These are phyloP conservation scores for Parmales sp. DNA, from an alignment of 108 stramenopile genomes.

Conservation along the genomic window DNA sequence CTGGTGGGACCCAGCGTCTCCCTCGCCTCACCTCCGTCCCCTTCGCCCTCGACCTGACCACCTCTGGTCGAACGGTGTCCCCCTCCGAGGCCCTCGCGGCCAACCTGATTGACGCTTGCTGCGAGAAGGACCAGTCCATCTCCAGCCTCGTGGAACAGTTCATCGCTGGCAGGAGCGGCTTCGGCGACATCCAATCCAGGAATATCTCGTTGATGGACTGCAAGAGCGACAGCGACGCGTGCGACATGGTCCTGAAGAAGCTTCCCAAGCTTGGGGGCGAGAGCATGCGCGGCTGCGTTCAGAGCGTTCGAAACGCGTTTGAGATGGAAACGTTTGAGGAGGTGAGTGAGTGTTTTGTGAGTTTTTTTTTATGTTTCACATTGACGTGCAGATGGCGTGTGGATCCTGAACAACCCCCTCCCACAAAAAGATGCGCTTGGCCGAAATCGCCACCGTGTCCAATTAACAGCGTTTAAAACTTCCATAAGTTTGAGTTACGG, in stretches of 20 bases:
- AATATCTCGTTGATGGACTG: no score
- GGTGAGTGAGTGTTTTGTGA: no score
- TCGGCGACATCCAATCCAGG: no score
- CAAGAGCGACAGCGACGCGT: constrained; percentile 21
- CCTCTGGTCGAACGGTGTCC: constrained; percentile 57
- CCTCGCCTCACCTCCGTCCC: constrained; percentile 68
- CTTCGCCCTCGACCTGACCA: constrained; percentile 68
- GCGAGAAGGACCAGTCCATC: background rate
- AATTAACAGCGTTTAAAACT: no score
- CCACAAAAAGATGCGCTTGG: no score
- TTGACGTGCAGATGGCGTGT: no score
- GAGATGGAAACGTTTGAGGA: no score
- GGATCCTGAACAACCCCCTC: no score
- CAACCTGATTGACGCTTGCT: constrained; percentile 48
- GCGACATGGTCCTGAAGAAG: constrained; percentile 45
- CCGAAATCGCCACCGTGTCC: no score
- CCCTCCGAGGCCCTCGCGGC: constrained; percentile 36
- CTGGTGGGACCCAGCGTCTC: constrained; percentile 93
- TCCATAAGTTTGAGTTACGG: no score
- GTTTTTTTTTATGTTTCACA: no score
- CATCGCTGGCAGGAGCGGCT: no score
- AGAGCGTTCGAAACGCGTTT: constrained; percentile 66
- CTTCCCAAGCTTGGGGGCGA: constrained; percentile 64
- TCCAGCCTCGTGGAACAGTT: background rate
- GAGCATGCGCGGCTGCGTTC: constrained; percentile 48